These are phyloP conservation scores for Capillidium heterosporum DNA, from an alignment of 371 early-diverging fungal species.

Conservation along the genomic window DNA sequence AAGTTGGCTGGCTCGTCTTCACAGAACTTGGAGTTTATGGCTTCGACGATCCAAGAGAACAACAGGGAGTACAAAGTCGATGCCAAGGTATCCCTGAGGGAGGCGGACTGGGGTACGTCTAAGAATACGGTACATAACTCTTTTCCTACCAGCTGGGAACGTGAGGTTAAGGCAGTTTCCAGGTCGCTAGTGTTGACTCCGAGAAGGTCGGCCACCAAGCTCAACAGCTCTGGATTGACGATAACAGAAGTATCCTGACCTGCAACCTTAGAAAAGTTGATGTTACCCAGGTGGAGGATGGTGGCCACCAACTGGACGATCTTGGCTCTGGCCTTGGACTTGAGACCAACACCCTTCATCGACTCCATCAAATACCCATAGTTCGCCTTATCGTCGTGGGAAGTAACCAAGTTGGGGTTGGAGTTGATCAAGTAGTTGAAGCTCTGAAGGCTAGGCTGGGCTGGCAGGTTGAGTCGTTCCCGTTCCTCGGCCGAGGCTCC, in stretches of 20 bases:
- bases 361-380: slow-evolving; percentile 51
- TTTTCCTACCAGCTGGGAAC: slow-evolving; percentile 39
- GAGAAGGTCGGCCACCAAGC: slow-evolving; percentile 52
- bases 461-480: slow-evolving; percentile 20
- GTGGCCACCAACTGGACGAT: slow-evolving; percentile 52
- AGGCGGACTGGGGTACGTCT: slow-evolving; percentile 45
- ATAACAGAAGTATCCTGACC: slow-evolving; percentile 28
- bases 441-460: slow-evolving; percentile 15
- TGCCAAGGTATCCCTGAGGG: slow-evolving; percentile 61
- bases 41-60: slow-evolving; percentile 77
- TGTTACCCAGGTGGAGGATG: slow-evolving; percentile 65
- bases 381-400: slow-evolving; percentile 21
- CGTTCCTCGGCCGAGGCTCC: slow-evolving; percentile 25
- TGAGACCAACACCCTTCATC: slow-evolving; percentile 62
- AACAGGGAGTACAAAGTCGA: slow-evolving; percentile 59
- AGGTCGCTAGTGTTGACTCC: slow-evolving; percentile 56
- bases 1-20: slow-evolving; percentile 41
- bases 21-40: slow-evolving; percentile 57
- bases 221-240: slow-evolving; percentile 40
- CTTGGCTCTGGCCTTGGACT: slow-evolving; percentile 42
- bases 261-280: slow-evolving; percentile 29
- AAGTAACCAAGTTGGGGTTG: slow-evolving; percentile 19
- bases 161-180: slow-evolving; percentile 40
- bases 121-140: slow-evolving; percentile 77
- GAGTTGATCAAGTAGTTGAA: slow-evolving; percentile 13